Evolutionary conservation across 1,284 basidiomycete species (phyloP).

Genomic region (Rhodotorula sp.): DNA sequence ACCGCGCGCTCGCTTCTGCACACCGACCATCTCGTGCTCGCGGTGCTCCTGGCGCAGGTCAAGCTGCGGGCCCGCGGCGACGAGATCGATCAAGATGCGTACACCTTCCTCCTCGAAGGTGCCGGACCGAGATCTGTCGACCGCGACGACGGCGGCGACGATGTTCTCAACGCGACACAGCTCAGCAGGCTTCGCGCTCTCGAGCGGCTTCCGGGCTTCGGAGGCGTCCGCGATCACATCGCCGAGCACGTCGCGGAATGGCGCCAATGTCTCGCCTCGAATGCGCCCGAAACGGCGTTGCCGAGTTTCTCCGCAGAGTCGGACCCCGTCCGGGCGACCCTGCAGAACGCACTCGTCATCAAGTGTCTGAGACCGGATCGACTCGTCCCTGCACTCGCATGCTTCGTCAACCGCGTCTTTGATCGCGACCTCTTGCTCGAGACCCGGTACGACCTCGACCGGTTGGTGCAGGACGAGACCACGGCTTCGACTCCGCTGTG

Average conservation of each 20-base stretch:
- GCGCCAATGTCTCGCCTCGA: slow-evolving; percentile 69
- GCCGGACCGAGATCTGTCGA: slow-evolving; percentile 44
- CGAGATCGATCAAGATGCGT: slow-evolving; percentile 66
- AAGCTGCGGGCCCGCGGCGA: slow-evolving; percentile 72
- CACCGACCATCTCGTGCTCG: slow-evolving; percentile 86
- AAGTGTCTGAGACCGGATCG: slow-evolving; percentile 90
- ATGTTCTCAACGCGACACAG: slow-evolving; percentile 58
- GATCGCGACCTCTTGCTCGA: slow-evolving; percentile 70
- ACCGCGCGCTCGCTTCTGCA: slow-evolving; percentile 89
- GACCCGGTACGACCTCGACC: slow-evolving; percentile 68
- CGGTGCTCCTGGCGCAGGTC: slow-evolving; percentile 84
- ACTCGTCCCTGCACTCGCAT: slow-evolving; percentile 71
- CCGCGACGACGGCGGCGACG: neutral
- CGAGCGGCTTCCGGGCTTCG: slow-evolving; percentile 61
- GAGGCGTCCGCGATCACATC: slow-evolving; percentile 70
- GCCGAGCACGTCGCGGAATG: slow-evolving; percentile 66
- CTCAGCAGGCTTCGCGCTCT: slow-evolving; percentile 54
- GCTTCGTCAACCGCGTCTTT: slow-evolving; percentile 74
- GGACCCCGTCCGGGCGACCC: slow-evolving; percentile 60
- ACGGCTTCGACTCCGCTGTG: slow-evolving; percentile 78
- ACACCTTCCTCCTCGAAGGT: slow-evolving; percentile 86
- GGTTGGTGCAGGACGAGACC: slow-evolving; percentile 75
- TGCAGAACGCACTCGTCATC: slow-evolving; percentile 73
- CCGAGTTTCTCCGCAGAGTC: slow-evolving; percentile 49
- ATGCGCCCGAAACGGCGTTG: slow-evolving; percentile 67